phyloP scores from a whole-genome alignment of 108 stramenopile species.

The Discostella stelligeroides region DNA sequence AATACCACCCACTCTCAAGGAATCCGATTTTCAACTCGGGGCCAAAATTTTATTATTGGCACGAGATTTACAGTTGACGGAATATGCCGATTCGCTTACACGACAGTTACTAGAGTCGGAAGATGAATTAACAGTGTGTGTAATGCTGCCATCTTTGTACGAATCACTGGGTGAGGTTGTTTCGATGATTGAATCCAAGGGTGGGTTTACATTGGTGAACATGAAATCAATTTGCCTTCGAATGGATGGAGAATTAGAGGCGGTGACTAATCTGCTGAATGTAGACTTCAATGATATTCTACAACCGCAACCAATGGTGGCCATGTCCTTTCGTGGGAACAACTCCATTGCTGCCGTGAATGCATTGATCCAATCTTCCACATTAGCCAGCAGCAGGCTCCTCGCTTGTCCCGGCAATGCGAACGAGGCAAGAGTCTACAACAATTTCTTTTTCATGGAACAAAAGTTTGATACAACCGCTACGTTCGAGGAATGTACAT shows the following conservation, averaged over 20 bases:
- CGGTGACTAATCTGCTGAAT: conserved; percentile 13
- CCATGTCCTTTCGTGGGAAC: conserved; percentile 34
- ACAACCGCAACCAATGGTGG: conserved; percentile 24
- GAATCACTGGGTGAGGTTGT: conserved; percentile 36
- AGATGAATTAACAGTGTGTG: conserved; percentile 30
- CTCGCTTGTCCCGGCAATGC: conserved; percentile 15
- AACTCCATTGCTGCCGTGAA: conserved; percentile 21
- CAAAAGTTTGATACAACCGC: conserved; percentile 49
- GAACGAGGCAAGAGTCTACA: conserved; percentile 23
- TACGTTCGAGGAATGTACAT: conserved; percentile 72
- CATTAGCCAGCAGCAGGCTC: conserved; percentile 17
- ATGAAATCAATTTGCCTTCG: conserved; percentile 41
- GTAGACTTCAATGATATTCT: conserved; percentile 29
- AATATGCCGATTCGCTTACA: conserved; percentile 51
- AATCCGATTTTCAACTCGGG: conserved; percentile 43
- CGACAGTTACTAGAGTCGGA: conserved; percentile 25
- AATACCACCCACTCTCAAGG: conserved; percentile 25
- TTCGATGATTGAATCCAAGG: conserved; percentile 11
- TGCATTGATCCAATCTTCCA: conserved; percentile 25
- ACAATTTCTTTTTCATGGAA: conserved; percentile 19
- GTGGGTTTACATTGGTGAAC: conserved; percentile 38
- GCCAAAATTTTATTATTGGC: conserved; percentile 41
- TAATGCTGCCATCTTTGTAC: conserved; percentile 22
- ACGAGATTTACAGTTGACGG: conserved; percentile 45
- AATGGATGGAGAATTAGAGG: conserved; percentile 21